Evolutionary conservation across 2,329 filamentous ascomycete species (phyloP).

Genomic region (Cytospora schulzeri): DNA sequence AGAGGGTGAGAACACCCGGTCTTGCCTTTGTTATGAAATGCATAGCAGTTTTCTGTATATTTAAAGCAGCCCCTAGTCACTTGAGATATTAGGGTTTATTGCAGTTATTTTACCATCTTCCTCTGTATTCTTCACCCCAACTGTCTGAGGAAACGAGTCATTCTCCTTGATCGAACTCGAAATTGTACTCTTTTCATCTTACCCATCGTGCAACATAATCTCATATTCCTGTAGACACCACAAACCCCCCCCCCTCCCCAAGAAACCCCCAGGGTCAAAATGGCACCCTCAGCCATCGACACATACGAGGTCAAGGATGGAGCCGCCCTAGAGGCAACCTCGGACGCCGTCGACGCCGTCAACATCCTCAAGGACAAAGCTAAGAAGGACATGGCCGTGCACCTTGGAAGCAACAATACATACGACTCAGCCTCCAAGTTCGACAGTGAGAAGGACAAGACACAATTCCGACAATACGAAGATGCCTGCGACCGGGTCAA

Average conservation of each 20-base stretch:
- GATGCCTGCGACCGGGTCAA: conserved; percentile 82
- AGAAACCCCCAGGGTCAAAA: conserved; percentile 29
- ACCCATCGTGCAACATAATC: too few species aligned
- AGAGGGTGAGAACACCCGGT: conserved; percentile 15
- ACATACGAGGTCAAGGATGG: conserved; percentile 31
- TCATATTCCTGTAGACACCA: too few species aligned
- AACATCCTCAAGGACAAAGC: conserved; percentile 35
- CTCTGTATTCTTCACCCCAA: not conserved
- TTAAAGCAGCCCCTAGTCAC: conserved; percentile 18
- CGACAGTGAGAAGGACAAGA: conserved; percentile 39
- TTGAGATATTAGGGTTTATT: not conserved
- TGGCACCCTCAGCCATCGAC: conserved; percentile 36
- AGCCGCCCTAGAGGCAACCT: conserved; percentile 38
- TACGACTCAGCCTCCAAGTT: conserved; percentile 34
- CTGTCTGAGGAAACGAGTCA: not conserved
- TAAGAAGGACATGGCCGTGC: conserved; percentile 14
- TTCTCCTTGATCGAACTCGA: not conserved
- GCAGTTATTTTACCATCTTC: not conserved
- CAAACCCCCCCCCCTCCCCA: not conserved
- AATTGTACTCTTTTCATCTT: not conserved
- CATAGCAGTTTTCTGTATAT: conserved; percentile 4
- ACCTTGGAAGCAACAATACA: conserved; percentile 2
- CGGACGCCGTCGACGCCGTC: conserved; percentile 40
- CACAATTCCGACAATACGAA: conserved; percentile 68
- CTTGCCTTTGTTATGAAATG: not conserved